Conservation (phyloP, 163 green algal genomes). For the Chloroidium sp. region DNA sequence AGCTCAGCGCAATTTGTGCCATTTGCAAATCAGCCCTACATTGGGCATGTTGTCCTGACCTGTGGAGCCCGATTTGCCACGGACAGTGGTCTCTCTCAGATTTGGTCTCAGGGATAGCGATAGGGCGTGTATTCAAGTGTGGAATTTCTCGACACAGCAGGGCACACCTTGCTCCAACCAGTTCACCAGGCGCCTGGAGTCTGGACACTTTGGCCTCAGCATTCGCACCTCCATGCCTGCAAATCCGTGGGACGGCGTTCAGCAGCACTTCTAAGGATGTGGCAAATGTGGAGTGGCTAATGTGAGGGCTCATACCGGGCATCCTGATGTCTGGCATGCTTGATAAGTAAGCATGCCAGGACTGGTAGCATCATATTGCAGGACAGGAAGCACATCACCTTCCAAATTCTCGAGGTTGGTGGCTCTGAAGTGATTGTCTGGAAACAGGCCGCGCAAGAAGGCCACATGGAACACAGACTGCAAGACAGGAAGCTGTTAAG, state of each 20-base stretch:
- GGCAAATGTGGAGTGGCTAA: background rate
- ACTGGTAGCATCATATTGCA: too few species aligned
- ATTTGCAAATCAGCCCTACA: too few species aligned
- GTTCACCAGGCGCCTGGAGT: constrained; percentile 59
- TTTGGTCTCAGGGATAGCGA: too few species aligned
- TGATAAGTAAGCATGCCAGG: constrained; percentile 35
- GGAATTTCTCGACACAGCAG: too few species aligned
- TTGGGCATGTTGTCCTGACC: too few species aligned
- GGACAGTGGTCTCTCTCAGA: too few species aligned
- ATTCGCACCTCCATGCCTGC: constrained; percentile 75
- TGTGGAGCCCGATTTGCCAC: too few species aligned
- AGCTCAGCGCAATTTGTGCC: background rate
- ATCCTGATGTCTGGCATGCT: background rate
- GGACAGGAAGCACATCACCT: background rate
- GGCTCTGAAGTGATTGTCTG: constrained; percentile 55
- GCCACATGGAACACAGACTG: constrained; percentile 68
- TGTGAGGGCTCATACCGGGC: background rate
- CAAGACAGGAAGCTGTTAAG: background rate
- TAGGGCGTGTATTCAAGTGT: too few species aligned
- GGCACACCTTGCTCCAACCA: constrained; percentile 67
- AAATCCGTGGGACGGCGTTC: background rate
- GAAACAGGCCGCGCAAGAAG: constrained; percentile 72
- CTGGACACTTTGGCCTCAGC: constrained; percentile 39
- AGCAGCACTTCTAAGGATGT: background rate
- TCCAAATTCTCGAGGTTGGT: constrained; percentile 57